Evolutionary conservation across 768 basidiomycete genomes (phyloP).

Genomic region (Xanthoconium purpureum): DNA sequence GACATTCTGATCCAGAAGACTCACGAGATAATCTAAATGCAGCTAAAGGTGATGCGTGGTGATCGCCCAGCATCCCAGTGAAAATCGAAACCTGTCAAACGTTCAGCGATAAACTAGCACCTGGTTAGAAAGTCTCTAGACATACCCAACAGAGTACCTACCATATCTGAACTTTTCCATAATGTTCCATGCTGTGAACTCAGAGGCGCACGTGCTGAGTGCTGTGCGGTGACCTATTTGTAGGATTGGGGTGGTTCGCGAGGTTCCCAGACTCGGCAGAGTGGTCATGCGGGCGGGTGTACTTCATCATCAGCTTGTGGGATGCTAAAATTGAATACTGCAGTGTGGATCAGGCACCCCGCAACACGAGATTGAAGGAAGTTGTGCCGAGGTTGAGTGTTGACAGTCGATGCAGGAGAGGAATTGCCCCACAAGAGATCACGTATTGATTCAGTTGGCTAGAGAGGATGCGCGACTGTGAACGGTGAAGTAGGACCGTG

Average conservation of each 20-base stretch:
- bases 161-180: too few species aligned
- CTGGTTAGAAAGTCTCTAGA: too few species aligned
- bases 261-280: conserved; percentile 86
- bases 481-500: conserved; percentile 36
- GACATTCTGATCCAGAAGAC: too few species aligned
- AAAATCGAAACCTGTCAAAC: too few species aligned
- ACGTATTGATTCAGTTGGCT: conserved; percentile 38
- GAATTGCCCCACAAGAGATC: conserved; percentile 56
- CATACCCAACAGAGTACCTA: too few species aligned
- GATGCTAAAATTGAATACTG: conserved; percentile 12
- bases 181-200: too few species aligned
- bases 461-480: conserved; percentile 33
- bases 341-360: conserved; percentile 6
- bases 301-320: conserved; percentile 50
- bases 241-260: conserved; percentile 81
- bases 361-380: conserved; percentile 32
- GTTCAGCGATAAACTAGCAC: too few species aligned
- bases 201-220: too few species aligned
- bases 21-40: too few species aligned
- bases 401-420: conserved; percentile 36
- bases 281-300: conserved; percentile 56
- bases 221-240: conserved; percentile 57
- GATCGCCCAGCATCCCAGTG: too few species aligned
- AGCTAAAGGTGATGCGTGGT: too few species aligned
- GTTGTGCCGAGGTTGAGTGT: conserved; percentile 27